These are phyloP conservation scores for Bacidia rubella DNA, from an alignment of 495 filamentous ascomycete species.

Conservation along the genomic window DNA sequence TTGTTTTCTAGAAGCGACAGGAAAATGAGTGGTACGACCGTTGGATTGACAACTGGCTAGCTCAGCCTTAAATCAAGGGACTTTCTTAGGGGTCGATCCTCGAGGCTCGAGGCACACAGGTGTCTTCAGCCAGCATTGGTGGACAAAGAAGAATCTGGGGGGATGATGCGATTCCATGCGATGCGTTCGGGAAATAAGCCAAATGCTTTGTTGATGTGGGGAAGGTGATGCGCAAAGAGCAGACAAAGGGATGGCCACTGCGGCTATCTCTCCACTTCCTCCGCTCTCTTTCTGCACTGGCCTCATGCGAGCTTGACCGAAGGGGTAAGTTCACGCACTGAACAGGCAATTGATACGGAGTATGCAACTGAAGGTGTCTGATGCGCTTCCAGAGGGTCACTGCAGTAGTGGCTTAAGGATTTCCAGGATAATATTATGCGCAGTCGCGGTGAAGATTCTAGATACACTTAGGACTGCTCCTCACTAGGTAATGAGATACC, in stretches of 20 bases:
- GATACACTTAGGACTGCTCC: no score
- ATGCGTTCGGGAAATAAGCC: background rate
- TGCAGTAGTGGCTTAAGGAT: background rate
- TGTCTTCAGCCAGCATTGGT: background rate
- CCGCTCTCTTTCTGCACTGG: background rate
- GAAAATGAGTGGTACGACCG: background rate
- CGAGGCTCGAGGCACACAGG: background rate
- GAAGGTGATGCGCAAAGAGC: background rate
- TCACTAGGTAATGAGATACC: no score
- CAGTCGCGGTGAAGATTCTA: background rate
- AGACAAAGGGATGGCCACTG: background rate
- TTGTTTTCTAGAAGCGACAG: background rate
- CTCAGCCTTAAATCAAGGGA: conserved; percentile 8
- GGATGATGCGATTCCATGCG: background rate
- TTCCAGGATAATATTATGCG: background rate
- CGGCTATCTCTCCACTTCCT: background rate
- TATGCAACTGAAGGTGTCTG: background rate
- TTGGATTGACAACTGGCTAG: conserved; percentile 5
- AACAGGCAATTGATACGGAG: no score
- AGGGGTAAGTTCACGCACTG: background rate
- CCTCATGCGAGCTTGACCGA: background rate
- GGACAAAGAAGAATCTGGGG: background rate
- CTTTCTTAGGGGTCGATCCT: conserved; percentile 2
- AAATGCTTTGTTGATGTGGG: background rate
- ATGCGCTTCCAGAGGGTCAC: background rate